phyloP scores from a whole-genome alignment of 306 rosid species.

The Spatholobus suberectus region DNA sequence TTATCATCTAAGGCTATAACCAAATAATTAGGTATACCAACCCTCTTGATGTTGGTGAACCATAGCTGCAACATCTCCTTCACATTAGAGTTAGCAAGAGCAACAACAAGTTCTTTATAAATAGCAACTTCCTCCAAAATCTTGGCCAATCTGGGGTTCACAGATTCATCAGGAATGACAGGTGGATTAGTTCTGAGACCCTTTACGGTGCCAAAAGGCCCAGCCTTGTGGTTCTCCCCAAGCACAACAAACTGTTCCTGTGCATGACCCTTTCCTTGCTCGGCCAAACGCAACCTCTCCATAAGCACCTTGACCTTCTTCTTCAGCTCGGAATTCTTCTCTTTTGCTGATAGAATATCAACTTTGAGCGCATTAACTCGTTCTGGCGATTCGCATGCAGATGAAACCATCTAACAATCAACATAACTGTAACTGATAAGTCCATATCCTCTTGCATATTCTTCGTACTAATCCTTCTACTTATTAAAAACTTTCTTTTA shows the following conservation, averaged over 20 bases:
- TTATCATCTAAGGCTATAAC: constrained; percentile 76
- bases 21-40: constrained; percentile 75
- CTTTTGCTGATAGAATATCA: constrained; percentile 53
- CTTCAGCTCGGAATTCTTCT: constrained; percentile 63
- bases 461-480: not conserved
- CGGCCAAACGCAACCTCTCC: constrained; percentile 65
- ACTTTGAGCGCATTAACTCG: constrained; percentile 54
- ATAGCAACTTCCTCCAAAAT: constrained; percentile 72
- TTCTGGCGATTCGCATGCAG: constrained; percentile 63
- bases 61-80: constrained; percentile 73
- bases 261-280: constrained; percentile 74
- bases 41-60: constrained; percentile 76
- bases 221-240: constrained; percentile 81
- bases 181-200: constrained; percentile 83
- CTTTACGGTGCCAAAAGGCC: constrained; percentile 84
- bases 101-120: constrained; percentile 72
- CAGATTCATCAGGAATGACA: constrained; percentile 69
- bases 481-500: not conserved
- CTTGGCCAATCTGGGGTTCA: constrained; percentile 82
- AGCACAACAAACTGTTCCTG: constrained; percentile 63
- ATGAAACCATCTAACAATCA: constrained; percentile 55
- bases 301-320: constrained; percentile 59
- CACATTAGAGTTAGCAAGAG: constrained; percentile 80
- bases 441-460: not conserved
- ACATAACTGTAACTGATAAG: not conserved